Conservation (phyloP, 371 early-diverging fungal species). For the Antonospora locustae region DNA sequence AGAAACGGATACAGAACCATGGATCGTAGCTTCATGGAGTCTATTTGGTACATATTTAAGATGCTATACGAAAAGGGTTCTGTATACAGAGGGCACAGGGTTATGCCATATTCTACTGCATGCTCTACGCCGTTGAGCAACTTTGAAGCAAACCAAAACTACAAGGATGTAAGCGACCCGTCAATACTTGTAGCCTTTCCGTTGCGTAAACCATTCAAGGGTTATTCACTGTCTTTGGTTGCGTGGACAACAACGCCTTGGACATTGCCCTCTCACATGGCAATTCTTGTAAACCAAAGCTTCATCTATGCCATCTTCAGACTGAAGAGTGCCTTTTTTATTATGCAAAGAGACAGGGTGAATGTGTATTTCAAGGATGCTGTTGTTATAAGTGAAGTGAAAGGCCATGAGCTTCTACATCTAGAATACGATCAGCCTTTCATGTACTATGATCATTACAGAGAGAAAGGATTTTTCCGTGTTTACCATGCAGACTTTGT, state of each 20-base stretch:
- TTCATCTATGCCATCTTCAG: conserved; percentile 84
- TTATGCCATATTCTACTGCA: conserved; percentile 96
- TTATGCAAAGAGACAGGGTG: conserved; percentile 28
- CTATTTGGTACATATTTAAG: conserved; percentile 98
- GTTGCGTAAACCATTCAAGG: conserved; percentile 57
- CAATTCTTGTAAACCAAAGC: conserved; percentile 74
- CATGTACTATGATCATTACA: conserved; percentile 61
- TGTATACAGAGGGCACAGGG: conserved; percentile 85
- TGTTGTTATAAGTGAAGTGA: conserved; percentile 52
- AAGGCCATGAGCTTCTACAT: conserved; percentile 70
- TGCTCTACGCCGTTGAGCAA: conserved; percentile 90
- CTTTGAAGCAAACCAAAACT: conserved; percentile 96
- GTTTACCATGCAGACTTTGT: conserved; percentile 80
- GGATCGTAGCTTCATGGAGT: conserved; percentile 84
- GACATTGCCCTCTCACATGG: conserved; percentile 93
- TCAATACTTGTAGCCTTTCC: conserved; percentile 87
- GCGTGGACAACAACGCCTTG: conserved; percentile 99
- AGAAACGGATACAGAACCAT: conserved; percentile 96
- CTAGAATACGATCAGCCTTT: conserved; percentile 79
- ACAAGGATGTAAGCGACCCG: conserved; percentile 93
- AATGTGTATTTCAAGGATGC: conserved; percentile 37
- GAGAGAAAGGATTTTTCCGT: conserved; percentile 64
- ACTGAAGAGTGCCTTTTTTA: conserved; percentile 55
- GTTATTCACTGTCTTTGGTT: conserved; percentile 65
- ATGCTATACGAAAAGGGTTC: conserved; percentile 80